Percentiles rank a stretch among this genome's conserved stretches.
phyloP scores from a whole-genome alignment of 2,329 filamentous ascomycete genomes.

The Aspergillus sclerotialis region DNA sequence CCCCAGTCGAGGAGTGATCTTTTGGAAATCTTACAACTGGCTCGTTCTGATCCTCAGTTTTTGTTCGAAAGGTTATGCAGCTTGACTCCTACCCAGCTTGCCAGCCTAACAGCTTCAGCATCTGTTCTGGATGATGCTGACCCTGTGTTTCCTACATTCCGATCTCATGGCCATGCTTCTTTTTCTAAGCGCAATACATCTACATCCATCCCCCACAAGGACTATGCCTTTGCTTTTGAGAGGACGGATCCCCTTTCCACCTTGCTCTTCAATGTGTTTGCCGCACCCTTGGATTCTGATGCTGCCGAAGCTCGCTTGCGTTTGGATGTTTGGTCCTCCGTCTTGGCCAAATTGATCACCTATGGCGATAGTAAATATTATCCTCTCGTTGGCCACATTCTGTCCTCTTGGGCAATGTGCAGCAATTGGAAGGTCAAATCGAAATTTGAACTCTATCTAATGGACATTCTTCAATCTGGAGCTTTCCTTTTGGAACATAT shows the following conservation, averaged over 20 bases:
- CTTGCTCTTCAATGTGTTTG: constrained; percentile 82
- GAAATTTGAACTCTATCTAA: constrained; percentile 88
- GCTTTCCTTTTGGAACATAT: constrained; percentile 82
- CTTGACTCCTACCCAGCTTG: constrained; percentile 68
- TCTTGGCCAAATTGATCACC: constrained; percentile 74
- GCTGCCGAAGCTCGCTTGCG: constrained; percentile 73
- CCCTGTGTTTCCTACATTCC: constrained; percentile 64
- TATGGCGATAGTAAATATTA: constrained; percentile 70
- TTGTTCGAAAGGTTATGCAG: constrained; percentile 73
- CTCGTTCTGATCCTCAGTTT: constrained; percentile 83
- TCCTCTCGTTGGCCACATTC: constrained; percentile 71
- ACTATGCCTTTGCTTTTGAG: constrained; percentile 81
- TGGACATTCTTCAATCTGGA: constrained; percentile 89
- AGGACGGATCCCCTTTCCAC: constrained; percentile 78
- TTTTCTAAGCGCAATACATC: constrained; percentile 42
- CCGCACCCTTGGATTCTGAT: constrained; percentile 74
- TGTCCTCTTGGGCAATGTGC: constrained; percentile 82
- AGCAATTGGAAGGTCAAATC: constrained; percentile 83
- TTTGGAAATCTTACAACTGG: constrained; percentile 69
- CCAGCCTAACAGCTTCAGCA: constrained; percentile 69
- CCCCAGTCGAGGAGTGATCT: constrained; percentile 67
- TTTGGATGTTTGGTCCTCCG: constrained; percentile 80
- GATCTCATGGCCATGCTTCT: constrained; percentile 43
- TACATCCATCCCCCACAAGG: constrained; percentile 58
- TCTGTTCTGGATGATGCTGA: constrained; percentile 74